phyloP scores from a whole-genome alignment of 192 early-diverging fungal genomes.

The Phycomyces blakesleeanus region DNA sequence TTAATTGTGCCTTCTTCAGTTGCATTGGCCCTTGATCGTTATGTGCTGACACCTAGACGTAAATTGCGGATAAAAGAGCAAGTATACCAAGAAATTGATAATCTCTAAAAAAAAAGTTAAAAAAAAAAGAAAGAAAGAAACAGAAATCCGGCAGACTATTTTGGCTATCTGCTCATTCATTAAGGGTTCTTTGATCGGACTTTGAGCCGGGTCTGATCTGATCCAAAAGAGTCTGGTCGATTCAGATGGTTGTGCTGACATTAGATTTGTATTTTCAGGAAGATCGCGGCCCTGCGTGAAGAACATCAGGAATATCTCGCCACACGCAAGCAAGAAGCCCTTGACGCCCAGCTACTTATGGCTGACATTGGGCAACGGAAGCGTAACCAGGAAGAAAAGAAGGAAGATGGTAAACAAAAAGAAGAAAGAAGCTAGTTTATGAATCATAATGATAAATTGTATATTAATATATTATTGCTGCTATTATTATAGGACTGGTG shows the following conservation, averaged over 20 bases:
- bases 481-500: constrained; percentile 53
- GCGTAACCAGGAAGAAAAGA: constrained; percentile 58
- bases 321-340: constrained; percentile 70
- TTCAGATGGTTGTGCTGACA: not conserved
- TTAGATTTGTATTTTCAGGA: constrained; percentile 29
- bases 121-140: no score
- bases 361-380: constrained; percentile 63
- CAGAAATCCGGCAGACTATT: no score
- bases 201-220: no score
- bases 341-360: constrained; percentile 74
- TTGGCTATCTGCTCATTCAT: not conserved
- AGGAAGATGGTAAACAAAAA: constrained; percentile 43
- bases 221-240: not conserved
- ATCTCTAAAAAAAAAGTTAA: no score
- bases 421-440: not conserved
- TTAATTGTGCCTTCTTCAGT: constrained; percentile 50
- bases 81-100: constrained; percentile 9
- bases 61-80: constrained; percentile 44
- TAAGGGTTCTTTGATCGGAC: not conserved
- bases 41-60: constrained; percentile 59
- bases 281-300: constrained; percentile 54
- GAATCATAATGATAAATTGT: not conserved
- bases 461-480: constrained; percentile 7
- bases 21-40: constrained; percentile 52
- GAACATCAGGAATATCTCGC: constrained; percentile 60